Evolutionary conservation across 371 early-diverging fungal species (phyloP), one percentile per base, ranked within the genome.

Genomic region (Rhizopus sp.): DNA sequence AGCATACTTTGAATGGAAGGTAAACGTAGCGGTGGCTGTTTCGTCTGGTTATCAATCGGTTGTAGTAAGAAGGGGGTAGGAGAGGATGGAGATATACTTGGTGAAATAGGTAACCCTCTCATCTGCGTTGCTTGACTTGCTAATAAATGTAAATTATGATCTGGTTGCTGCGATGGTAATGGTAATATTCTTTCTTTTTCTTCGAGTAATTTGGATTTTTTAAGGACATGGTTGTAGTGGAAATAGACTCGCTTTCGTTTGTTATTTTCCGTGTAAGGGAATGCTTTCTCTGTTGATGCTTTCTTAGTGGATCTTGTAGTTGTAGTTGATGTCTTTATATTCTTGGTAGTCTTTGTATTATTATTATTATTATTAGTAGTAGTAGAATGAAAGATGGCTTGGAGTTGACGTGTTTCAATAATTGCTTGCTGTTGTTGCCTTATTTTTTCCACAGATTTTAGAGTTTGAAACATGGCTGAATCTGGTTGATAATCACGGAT

Each of bases 51-150:
- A 44, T 50, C 10, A 13, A 35, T 34, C 5, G 50, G 32, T 15
- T 49, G 32, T 10, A 35, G 33, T 34, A 55, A 45, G 32, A 54
- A 5, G 41, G 37, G 45, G 62, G 48, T 7, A 47, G 64, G 53
- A 9, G 57, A 52, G 15, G 60, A 35, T 35, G 69, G 62, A 16
- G 63, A 58, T 6, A 63, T 40, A 17, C 58, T 53, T 16, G 74
- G 66, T 12, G 63, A 62, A 3, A 68, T 37, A 0, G 72, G 77
- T 39, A 69, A 61, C 3, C 54, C 69, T 52, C 62, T 64, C 49
- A 68, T 50, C 42, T 72, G 68, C 4, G 69, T 69, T n/a, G 73
- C 77, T 50, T 77, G 74, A 8, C 72, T 73, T 12, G 77, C 77
- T 50, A 77, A 51, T 16, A 77, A 53, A 49, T 71, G 62, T 3